Conservation (phyloP, 2,329 filamentous ascomycete species). For the Sclerotinia minor region DNA sequence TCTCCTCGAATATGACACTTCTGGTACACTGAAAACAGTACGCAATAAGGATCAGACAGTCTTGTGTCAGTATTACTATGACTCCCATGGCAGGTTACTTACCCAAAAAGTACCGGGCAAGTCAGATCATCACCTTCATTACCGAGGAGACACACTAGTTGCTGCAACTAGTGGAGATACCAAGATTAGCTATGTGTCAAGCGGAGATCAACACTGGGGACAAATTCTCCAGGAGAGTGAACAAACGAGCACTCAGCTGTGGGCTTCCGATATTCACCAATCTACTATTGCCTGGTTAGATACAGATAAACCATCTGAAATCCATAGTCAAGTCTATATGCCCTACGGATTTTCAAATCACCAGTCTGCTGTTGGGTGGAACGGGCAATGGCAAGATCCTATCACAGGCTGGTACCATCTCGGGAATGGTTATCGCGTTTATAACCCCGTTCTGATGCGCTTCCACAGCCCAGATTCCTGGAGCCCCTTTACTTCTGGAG, state of each 20-base stretch:
- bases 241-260: neutral
- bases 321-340: neutral
- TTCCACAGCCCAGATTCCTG: constrained; percentile 1
- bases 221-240: neutral
- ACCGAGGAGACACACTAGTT: neutral
- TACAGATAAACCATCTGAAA: neutral
- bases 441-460: neutral
- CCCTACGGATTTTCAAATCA: neutral
- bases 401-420: constrained; percentile 4
- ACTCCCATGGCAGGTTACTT: neutral
- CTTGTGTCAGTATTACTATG: neutral
- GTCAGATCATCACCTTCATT: neutral
- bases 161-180: neutral
- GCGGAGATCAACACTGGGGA: constrained; percentile 3
- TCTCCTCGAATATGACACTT: neutral
- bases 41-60: neutral
- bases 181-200: neutral
- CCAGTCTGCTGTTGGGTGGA: neutral
- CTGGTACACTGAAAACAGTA: neutral
- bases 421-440: neutral
- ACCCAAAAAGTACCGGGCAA: neutral
- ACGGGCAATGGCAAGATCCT: neutral
- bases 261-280: constrained; percentile 1
- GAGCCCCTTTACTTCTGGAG: neutral
- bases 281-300: neutral